Percentiles rank a stretch among this genome's conserved stretches.
Evolutionary conservation across 2,329 filamentous ascomycete species (phyloP).

Genomic region (Moelleriella libera): DNA sequence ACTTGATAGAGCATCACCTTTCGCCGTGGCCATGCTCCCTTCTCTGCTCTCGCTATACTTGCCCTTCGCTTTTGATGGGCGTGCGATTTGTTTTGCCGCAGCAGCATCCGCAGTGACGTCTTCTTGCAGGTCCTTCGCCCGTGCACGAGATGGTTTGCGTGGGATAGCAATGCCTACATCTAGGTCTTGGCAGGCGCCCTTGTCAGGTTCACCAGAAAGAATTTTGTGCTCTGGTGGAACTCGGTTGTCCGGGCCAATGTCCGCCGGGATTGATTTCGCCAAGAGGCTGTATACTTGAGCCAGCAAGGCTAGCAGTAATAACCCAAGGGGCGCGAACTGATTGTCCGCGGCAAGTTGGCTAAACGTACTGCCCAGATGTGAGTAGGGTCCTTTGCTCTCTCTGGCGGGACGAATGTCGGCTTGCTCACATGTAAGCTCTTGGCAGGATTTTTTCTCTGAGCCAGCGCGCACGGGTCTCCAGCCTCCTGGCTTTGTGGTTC

Average conservation of each 20-base stretch:
- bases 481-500: conserved; percentile 4
- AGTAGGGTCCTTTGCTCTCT: not conserved
- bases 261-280: conserved; percentile 15
- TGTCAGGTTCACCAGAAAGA: not conserved
- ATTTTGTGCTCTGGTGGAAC: not conserved
- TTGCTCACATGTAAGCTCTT: conserved; percentile 18
- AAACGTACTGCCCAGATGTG: conserved; percentile 35
- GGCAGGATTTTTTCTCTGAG: conserved; percentile 17
- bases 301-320: conserved; percentile 51
- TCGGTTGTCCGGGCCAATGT: not conserved
- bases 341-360: conserved; percentile 56
- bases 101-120: not conserved
- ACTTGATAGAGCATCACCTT: conserved; percentile 54
- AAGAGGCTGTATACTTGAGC: conserved; percentile 40
- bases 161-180: not conserved
- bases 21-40: conserved; percentile 27
- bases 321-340: conserved; percentile 58
- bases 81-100: conserved; percentile 1
- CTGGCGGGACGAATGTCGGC: not conserved
- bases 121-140: not conserved
- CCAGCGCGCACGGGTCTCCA: conserved; percentile 12
- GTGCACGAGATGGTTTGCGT: not conserved
- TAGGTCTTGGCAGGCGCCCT: not conserved
- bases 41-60: conserved; percentile 26
- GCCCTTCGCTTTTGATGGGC: conserved; percentile 4